Conservation (phyloP, 331 rosid species). For the Quercus lobata region DNA sequence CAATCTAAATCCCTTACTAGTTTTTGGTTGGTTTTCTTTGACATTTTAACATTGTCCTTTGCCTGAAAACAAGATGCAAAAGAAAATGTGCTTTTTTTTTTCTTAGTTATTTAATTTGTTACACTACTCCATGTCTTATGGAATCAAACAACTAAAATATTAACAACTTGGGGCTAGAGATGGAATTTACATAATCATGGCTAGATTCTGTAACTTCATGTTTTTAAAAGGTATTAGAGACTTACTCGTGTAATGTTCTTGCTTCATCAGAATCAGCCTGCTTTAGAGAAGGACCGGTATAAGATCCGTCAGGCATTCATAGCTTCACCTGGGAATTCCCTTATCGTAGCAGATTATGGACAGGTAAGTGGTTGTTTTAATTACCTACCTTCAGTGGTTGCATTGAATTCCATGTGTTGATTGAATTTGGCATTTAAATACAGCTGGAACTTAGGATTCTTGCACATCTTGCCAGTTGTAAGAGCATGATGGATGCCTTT, state of each 20-base stretch:
- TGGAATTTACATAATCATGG: no score
- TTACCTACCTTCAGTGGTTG: constrained; percentile 5
- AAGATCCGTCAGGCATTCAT: constrained; percentile 95
- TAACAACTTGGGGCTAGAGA: no score
- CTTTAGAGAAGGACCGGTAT: constrained; percentile 94
- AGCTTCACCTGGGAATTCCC: constrained; percentile 90
- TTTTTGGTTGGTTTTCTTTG: constrained; percentile 5
- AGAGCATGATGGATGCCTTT: constrained; percentile 95
- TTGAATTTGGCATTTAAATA: constrained; percentile 27
- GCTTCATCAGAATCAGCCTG: constrained; percentile 83
- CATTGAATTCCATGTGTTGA: constrained; percentile 21
- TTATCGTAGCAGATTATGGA: constrained; percentile 96
- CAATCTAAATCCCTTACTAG: neutral
- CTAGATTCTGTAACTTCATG: neutral
- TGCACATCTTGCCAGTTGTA: constrained; percentile 91
- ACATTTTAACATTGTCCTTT: neutral
- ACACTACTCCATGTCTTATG: no score
- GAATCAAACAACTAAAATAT: no score
- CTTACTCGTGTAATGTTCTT: constrained; percentile 9
- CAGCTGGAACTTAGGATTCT: constrained; percentile 98
- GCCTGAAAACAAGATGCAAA: neutral
- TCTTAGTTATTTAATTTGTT: no score
- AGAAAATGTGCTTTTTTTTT: neutral
- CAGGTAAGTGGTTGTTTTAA: constrained; percentile 53
- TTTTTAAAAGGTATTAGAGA: neutral